Evolutionary conservation across 192 early-diverging fungal genomes (phyloP).

Genomic region (Funneliformis geosporum): DNA sequence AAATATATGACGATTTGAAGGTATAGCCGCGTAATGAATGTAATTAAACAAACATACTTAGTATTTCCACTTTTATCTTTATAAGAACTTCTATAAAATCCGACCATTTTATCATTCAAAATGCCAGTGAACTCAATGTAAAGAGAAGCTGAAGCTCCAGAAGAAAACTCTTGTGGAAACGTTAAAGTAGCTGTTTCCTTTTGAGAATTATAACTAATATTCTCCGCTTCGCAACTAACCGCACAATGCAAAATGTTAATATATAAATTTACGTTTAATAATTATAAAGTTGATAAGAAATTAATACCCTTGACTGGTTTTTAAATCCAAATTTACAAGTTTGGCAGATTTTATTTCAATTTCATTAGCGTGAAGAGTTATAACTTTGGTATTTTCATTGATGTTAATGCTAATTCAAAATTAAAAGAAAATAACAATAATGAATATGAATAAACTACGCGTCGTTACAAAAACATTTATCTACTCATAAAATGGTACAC

Average conservation of each 20-base stretch:
- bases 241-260: not conserved
- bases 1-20: not conserved
- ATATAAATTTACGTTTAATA: not conserved
- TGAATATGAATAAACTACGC: not conserved
- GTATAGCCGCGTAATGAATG: not conserved
- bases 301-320: conserved; percentile 59
- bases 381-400: conserved; percentile 61
- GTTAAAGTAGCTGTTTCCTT: conserved; percentile 55
- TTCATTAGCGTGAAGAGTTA: conserved; percentile 68
- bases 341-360: conserved; percentile 63
- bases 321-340: conserved; percentile 45
- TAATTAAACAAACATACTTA: not conserved
- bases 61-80: conserved; percentile 39
- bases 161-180: conserved; percentile 59
- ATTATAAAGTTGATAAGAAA: not conserved
- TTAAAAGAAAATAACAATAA: not conserved
- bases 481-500: not conserved
- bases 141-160: conserved; percentile 53
- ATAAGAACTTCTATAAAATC: conserved; percentile 88
- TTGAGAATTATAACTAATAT: conserved; percentile 48
- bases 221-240: conserved; percentile 42
- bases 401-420: conserved; percentile 54
- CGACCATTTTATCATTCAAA: conserved; percentile 86
- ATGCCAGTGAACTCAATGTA: conserved; percentile 63
- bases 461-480: no score